phyloP scores from a whole-genome alignment of 225 moss, liverwort and hornwort species.

The Pseudisothecium myosuroides region DNA sequence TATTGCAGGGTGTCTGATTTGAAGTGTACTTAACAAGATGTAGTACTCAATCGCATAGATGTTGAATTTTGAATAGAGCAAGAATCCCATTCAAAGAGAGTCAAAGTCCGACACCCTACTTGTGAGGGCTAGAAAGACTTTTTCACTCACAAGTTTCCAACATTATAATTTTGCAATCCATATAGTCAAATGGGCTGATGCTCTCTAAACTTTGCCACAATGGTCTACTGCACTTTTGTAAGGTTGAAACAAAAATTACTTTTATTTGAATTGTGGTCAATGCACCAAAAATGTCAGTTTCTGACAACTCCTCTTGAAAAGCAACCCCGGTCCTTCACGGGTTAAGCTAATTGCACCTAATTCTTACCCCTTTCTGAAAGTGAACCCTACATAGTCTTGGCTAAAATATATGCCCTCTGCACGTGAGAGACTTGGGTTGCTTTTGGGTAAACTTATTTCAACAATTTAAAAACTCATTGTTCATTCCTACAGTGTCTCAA shows the following conservation, averaged over 20 bases:
- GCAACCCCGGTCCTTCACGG: accelerated
- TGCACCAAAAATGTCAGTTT: not conserved
- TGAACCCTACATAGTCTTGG: accelerated
- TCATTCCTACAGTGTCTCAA: accelerated
- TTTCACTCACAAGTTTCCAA: too few species aligned
- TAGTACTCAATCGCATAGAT: not conserved
- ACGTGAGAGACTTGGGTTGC: not conserved
- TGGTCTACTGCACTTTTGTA: too few species aligned
- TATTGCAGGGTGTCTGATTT: not conserved
- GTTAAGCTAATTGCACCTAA: not conserved
- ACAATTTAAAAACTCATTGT: not conserved
- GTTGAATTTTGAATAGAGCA: not conserved
- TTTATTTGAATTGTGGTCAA: not conserved
- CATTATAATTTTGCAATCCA: not conserved
- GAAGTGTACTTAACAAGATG: not conserved
- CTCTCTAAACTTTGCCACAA: not conserved
- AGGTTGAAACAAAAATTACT: not conserved
- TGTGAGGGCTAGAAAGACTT: too few species aligned
- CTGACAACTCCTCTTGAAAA: not conserved
- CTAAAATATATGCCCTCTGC: not conserved
- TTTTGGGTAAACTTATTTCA: not conserved
- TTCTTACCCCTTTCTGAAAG: not conserved
- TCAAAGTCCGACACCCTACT: too few species aligned
- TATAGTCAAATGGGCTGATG: not conserved
- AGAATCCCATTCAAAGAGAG: not conserved